A percentile compares a stretch with the other conserved stretches of the same genome.
Conservation (phyloP, 495 filamentous ascomycete species). For the Aspergillus conjunctus region DNA sequence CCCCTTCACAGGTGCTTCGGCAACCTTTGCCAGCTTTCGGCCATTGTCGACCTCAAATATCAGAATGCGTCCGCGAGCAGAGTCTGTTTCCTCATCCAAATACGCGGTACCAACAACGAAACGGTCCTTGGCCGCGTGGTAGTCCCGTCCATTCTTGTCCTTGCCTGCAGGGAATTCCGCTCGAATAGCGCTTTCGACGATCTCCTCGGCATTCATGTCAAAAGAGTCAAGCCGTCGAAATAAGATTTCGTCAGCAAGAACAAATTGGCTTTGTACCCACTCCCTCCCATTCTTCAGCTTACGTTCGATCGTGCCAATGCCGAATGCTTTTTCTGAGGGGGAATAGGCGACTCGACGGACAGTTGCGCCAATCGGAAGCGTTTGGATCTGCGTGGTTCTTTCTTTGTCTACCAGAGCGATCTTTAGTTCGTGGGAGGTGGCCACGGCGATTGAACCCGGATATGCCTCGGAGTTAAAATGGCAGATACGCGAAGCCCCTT, state of each 20-base stretch:
- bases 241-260: constrained; percentile 61
- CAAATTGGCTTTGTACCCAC: constrained; percentile 59
- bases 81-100: constrained; percentile 59
- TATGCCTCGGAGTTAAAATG: constrained; percentile 81
- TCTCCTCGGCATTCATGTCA: constrained; percentile 63
- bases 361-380: constrained; percentile 75
- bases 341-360: constrained; percentile 89
- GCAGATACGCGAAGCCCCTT: constrained; percentile 77
- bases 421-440: constrained; percentile 73
- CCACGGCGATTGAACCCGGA: constrained; percentile 77
- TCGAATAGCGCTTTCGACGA: constrained; percentile 82
- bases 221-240: constrained; percentile 56
- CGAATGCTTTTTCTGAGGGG: constrained; percentile 75
- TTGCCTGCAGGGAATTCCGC: constrained; percentile 70
- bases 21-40: constrained; percentile 66
- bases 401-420: constrained; percentile 83
- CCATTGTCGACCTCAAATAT: constrained; percentile 80
- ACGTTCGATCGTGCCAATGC: constrained; percentile 78
- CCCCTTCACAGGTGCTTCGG: constrained; percentile 66
- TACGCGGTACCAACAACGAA: constrained; percentile 89
- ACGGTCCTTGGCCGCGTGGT: constrained; percentile 55
- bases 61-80: constrained; percentile 73
- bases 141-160: constrained; percentile 44
- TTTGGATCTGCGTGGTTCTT: constrained; percentile 82
- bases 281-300: constrained; percentile 58